Conservation (phyloP, 78 protist species). For the Protostelium mycophagum region DNA sequence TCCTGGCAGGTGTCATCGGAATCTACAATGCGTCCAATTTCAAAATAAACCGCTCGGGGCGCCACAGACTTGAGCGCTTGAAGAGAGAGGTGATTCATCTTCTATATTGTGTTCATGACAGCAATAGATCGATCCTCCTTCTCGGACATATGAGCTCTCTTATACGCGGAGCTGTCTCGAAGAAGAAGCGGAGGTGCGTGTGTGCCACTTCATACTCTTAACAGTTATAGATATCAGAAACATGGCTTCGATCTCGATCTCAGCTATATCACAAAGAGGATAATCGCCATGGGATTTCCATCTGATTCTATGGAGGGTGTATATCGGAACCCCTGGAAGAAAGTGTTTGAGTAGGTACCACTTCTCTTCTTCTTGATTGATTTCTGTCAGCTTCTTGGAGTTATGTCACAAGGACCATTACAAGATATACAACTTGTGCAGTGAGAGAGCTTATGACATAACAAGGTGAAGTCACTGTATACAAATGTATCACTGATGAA, state of each 20-base stretch:
- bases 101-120: no score
- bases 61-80: no score
- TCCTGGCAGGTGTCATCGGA: no score
- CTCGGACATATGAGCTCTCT: constrained; percentile 40
- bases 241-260: constrained; percentile 65
- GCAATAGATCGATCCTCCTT: no score
- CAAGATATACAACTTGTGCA: constrained; percentile 73
- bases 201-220: no score
- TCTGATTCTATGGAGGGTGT: constrained; percentile 64
- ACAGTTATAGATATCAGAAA: constrained; percentile 70
- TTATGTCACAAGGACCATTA: constrained; percentile 56
- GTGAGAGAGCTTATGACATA: not conserved
- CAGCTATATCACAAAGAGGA: constrained; percentile 49
- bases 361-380: not conserved
- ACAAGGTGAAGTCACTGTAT: not conserved
- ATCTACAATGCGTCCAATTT: no score
- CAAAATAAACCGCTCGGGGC: no score
- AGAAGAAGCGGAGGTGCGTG: constrained; percentile 66
- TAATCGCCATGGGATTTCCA: constrained; percentile 76
- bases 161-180: constrained; percentile 58
- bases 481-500: not conserved
- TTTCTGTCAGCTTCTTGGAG: constrained; percentile 47
- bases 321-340: constrained; percentile 60
- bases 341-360: constrained; percentile 7
- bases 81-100: no score